Conservation (phyloP, 2,329 filamentous ascomycete species). For the Aspergillus amoenus region DNA sequence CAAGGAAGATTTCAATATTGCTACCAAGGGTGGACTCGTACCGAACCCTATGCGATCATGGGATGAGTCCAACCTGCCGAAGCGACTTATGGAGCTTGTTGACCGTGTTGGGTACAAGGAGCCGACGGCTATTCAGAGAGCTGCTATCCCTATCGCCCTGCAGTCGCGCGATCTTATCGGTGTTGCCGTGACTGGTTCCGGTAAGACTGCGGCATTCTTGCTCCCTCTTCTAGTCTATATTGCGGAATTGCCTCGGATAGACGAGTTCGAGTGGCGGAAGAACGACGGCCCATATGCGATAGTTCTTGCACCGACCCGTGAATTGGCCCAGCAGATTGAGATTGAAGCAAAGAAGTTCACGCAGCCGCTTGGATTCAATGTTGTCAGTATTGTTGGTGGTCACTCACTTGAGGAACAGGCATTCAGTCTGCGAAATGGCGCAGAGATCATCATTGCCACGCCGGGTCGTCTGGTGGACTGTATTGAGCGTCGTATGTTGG, state of each 20-base stretch:
- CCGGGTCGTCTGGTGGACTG: constrained; percentile 96
- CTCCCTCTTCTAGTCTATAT: constrained; percentile 94
- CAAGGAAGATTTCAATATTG: constrained; percentile 98
- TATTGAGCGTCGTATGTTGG: constrained; percentile 87
- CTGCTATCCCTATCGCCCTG: constrained; percentile 90
- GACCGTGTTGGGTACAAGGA: constrained; percentile 85
- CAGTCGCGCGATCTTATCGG: constrained; percentile 95
- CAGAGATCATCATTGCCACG: constrained; percentile 98
- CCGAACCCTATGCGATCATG: constrained; percentile 97
- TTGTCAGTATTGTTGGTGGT: constrained; percentile 96
- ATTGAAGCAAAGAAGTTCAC: constrained; percentile 92
- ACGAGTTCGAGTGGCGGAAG: constrained; percentile 77
- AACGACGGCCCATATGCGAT: constrained; percentile 97
- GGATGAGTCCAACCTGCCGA: constrained; percentile 79
- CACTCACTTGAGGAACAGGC: constrained; percentile 93
- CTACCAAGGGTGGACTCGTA: constrained; percentile 86
- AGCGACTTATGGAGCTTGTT: constrained; percentile 76
- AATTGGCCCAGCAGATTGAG: constrained; percentile 97
- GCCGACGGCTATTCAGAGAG: constrained; percentile 86
- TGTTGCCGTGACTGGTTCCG: constrained; percentile 95
- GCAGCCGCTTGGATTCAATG: constrained; percentile 83
- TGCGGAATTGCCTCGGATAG: constrained; percentile 79
- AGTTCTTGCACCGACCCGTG: constrained; percentile 92
- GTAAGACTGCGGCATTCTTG: constrained; percentile 95
- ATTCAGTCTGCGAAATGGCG: constrained; percentile 84